Evolutionary conservation across 2,329 filamentous ascomycete species (phyloP).

Genomic region (Penicillium sp.): DNA sequence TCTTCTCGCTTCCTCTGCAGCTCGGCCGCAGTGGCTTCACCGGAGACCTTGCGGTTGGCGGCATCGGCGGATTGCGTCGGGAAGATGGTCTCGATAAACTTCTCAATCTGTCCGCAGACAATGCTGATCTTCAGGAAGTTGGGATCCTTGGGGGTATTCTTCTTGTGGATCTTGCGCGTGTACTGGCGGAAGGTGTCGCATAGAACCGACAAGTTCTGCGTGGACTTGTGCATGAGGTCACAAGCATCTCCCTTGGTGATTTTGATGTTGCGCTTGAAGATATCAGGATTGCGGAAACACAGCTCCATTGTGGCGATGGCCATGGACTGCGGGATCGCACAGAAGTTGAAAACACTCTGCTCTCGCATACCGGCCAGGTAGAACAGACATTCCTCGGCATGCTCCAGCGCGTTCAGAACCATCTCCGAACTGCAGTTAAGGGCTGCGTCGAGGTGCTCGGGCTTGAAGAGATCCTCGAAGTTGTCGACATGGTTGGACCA

Average conservation of each 20-base stretch:
- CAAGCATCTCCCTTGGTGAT: slow-evolving; percentile 95
- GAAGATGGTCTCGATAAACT: slow-evolving; percentile 93
- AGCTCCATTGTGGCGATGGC: slow-evolving; percentile 91
- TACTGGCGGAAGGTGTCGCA: slow-evolving; percentile 81
- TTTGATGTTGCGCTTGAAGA: slow-evolving; percentile 88
- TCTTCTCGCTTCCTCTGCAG: slow-evolving; percentile 49
- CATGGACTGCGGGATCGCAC: slow-evolving; percentile 95
- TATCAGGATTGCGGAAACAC: slow-evolving; percentile 83
- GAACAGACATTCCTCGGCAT: slow-evolving; percentile 91
- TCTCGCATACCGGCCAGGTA: slow-evolving; percentile 94
- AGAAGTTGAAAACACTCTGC: slow-evolving; percentile 98
- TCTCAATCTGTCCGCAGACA: slow-evolving; percentile 84
- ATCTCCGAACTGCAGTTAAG: slow-evolving; percentile 88
- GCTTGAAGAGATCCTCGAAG: slow-evolving; percentile 87
- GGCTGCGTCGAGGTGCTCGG: slow-evolving; percentile 71
- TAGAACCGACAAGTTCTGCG: slow-evolving; percentile 79
- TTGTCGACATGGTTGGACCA: slow-evolving; percentile 93
- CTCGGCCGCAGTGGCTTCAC: slow-evolving; percentile 58
- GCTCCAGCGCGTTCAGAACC: slow-evolving; percentile 83
- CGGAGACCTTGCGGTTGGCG: slow-evolving; percentile 43
- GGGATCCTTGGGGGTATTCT: slow-evolving; percentile 90
- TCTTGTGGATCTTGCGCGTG: slow-evolving; percentile 77
- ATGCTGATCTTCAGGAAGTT: slow-evolving; percentile 90
- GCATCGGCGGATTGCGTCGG: slow-evolving; percentile 73
- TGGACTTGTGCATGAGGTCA: slow-evolving; percentile 84